Conservation (phyloP, 768 basidiomycete species). For the Nevesoporus exiguus region DNA sequence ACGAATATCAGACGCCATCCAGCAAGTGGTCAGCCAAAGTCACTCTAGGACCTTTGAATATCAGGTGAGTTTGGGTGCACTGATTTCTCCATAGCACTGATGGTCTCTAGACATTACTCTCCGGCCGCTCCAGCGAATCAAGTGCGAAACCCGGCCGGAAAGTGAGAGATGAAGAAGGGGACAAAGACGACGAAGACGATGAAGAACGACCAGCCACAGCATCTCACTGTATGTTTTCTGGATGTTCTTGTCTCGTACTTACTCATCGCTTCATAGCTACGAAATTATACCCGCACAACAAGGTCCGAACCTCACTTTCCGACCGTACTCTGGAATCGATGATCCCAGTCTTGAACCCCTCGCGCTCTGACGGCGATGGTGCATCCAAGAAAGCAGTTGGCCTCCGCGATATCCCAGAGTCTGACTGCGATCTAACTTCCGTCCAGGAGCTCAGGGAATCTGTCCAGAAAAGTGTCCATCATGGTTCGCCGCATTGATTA, state of each 20-base stretch:
- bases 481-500: conserved; percentile 45
- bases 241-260: neutral
- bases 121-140: conserved; percentile 44
- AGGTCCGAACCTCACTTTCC: conserved; percentile 84
- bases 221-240: conserved; percentile 23
- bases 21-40: conserved; percentile 59
- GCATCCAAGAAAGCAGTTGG: conserved; percentile 20
- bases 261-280: conserved; percentile 27
- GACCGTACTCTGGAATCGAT: conserved; percentile 95
- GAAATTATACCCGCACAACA: conserved; percentile 75
- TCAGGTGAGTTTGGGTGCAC: conserved; percentile 43
- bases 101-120: conserved; percentile 51
- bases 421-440: conserved; percentile 73
- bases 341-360: conserved; percentile 68
- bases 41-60: conserved; percentile 71
- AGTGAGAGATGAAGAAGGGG: conserved; percentile 40
- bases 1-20: conserved; percentile 68
- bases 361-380: conserved; percentile 35
- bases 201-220: conserved; percentile 25
- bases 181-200: conserved; percentile 31
- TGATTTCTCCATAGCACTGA: neutral
- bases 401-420: conserved; percentile 63
- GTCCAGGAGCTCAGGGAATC: conserved; percentile 61
- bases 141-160: conserved; percentile 24
- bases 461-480: conserved; percentile 59